Percentiles rank a stretch among this genome's conserved stretches.
These are phyloP conservation scores for Aspergillus carlsbadensis DNA, from an alignment of 495 filamentous ascomycete species.

Conservation along the genomic window DNA sequence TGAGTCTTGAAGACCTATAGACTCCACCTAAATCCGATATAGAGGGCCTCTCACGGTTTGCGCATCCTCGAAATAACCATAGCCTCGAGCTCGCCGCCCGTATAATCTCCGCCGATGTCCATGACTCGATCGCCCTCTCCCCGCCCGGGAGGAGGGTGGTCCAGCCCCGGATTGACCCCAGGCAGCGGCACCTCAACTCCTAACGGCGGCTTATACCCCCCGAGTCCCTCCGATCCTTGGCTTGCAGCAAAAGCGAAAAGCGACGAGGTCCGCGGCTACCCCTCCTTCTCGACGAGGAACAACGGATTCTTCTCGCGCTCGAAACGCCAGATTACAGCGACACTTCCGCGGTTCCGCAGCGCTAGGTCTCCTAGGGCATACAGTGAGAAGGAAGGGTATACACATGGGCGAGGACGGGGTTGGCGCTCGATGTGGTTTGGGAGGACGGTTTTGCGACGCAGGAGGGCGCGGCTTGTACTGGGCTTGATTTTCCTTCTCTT, in stretches of 20 bases:
- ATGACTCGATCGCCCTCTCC: conserved; percentile 83
- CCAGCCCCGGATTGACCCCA: conserved; percentile 75
- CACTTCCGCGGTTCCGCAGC: conserved; percentile 65
- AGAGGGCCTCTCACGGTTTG: not conserved
- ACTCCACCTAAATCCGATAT: not conserved
- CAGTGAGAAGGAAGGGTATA: conserved; percentile 79
- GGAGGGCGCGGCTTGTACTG: conserved; percentile 60
- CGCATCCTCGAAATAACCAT: not conserved
- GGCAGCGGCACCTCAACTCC: conserved; percentile 70
- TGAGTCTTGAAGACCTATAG: not conserved
- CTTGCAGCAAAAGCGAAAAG: conserved; percentile 73
- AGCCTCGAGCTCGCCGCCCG: not conserved
- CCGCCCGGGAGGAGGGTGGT: conserved; percentile 78
- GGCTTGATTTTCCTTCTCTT: conserved; percentile 58
- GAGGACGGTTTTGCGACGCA: conserved; percentile 45
- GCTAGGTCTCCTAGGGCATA: conserved; percentile 41
- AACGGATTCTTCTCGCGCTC: conserved; percentile 81
- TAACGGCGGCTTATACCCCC: conserved; percentile 46
- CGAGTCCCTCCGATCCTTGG: conserved; percentile 58
- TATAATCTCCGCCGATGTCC: conserved; percentile 58
- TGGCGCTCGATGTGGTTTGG: conserved; percentile 34
- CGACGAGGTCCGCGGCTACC: conserved; percentile 72
- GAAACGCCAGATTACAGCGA: conserved; percentile 70
- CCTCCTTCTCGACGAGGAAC: conserved; percentile 76
- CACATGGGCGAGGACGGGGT: conserved; percentile 52